Base-by-base conservation (phyloP, 1,284 basidiomycete species). In the Cutaneotrichosporon sp. region DNA sequence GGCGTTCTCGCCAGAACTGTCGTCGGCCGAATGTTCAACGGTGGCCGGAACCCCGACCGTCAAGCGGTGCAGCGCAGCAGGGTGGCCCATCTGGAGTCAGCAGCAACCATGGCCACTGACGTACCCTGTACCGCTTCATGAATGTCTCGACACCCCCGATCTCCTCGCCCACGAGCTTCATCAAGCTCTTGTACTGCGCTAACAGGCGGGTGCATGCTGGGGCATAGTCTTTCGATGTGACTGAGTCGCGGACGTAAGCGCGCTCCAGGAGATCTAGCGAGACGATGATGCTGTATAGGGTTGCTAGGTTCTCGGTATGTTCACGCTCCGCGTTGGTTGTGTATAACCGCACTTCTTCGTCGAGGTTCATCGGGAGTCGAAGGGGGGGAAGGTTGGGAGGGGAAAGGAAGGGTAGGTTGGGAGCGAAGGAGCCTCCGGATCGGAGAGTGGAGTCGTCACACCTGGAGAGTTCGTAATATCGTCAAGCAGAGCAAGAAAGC, bases 151-250 rank as follows among this genome's bases (percentile, higher is more conserved):
- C 85, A 26, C 87, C 89, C n/a, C 78, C 80, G 32, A 96, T 89
- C 40, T 90, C 89, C 64, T 92, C 89, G 26, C 88, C 88, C 14
- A 99, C 89, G 46, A 98, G 86, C 81, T 95, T 97, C 70, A 95
- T 84, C 86, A 97, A 90, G 2, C 93, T 97, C 86, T 97, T 97
- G 84, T 95, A 98, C 81, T 98, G 95, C 16, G 91, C 92, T 10
- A 99, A 81, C 21, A 99, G 82, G 53, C 92, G 86, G 18, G 91
- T 92, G 77, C 96, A 99, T 68, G 93, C 93, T 64, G 93, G 94
- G 64, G 93, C 94, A 80, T 99, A 99, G 90, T 97, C 92, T 58
- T 89, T 88, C 10, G 92, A 90, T 21, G 88, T 89, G 62, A 98
- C 90, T 0, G 90, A 89, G 81, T 98, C 94, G 56, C 95, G 87